Percentiles rank a stretch among this genome's conserved stretches.
These are phyloP conservation scores for Serendipita vermifera DNA, from an alignment of 768 basidiomycete species.

Conservation along the genomic window DNA sequence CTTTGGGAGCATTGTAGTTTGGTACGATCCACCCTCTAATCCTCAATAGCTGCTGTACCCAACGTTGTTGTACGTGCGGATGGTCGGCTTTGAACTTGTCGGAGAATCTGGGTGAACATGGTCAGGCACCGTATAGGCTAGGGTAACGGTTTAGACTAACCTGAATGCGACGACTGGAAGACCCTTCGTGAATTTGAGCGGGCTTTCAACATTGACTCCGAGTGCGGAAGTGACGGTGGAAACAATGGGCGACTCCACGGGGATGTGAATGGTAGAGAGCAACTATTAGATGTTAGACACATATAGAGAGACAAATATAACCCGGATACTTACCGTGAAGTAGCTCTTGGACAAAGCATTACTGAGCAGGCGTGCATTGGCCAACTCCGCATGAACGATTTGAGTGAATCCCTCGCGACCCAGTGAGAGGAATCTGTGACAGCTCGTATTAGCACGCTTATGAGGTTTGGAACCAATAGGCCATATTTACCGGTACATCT, in stretches of 20 bases:
- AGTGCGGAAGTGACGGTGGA: slow-evolving; percentile 24
- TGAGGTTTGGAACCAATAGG: slow-evolving; percentile 49
- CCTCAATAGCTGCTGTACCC: slow-evolving; percentile 41
- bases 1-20: slow-evolving; percentile 43
- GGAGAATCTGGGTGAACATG: slow-evolving; percentile 27
- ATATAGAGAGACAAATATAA: no score
- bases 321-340: slow-evolving; percentile 29
- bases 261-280: slow-evolving; percentile 43
- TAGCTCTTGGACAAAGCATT: slow-evolving; percentile 47
- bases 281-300: no score
- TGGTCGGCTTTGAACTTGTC: slow-evolving; percentile 39
- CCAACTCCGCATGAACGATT: slow-evolving; percentile 36
- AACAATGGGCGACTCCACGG: slow-evolving; percentile 20
- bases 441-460: slow-evolving; percentile 21
- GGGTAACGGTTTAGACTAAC: slow-evolving; percentile 14
- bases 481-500: slow-evolving; percentile 47
- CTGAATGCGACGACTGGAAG: slow-evolving; percentile 42
- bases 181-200: slow-evolving; percentile 35
- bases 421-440: slow-evolving; percentile 14
- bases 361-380: slow-evolving; percentile 53
- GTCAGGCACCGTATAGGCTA: not conserved
- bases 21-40: slow-evolving; percentile 51
- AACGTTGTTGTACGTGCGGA: slow-evolving; percentile 44
- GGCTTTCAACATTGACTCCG: slow-evolving; percentile 36
- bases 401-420: slow-evolving; percentile 30